Evolutionary conservation across 352 stramenopile genomes (phyloP).

Genomic region (Phytophthora nicotianae): DNA sequence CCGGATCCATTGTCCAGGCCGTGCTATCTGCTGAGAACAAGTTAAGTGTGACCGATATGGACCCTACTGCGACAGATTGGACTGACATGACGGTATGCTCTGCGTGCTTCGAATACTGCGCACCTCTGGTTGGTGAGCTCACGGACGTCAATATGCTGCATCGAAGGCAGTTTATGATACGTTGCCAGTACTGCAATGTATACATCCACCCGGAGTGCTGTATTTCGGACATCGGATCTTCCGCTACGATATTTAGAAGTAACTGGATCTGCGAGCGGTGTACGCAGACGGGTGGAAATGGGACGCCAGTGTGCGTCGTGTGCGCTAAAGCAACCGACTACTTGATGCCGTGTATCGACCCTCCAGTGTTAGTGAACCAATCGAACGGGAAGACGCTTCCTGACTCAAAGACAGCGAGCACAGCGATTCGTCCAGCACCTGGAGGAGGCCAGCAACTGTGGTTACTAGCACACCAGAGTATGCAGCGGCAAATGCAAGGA

Average conservation of each 20-base stretch:
- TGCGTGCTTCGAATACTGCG: slow-evolving; percentile 79
- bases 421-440: slow-evolving; percentile 24
- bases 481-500: slow-evolving; percentile 31
- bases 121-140: slow-evolving; percentile 49
- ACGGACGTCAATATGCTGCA: slow-evolving; percentile 60
- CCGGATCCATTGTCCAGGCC: slow-evolving; percentile 59
- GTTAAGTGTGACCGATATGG: slow-evolving; percentile 18
- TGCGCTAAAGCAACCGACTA: slow-evolving; percentile 78
- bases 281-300: slow-evolving; percentile 50
- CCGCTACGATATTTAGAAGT: slow-evolving; percentile 61
- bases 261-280: slow-evolving; percentile 90
- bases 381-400: slow-evolving; percentile 16
- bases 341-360: slow-evolving; percentile 73
- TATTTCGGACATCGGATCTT: slow-evolving; percentile 69
- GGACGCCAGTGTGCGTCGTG: slow-evolving; percentile 52
- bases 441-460: slow-evolving; percentile 38
- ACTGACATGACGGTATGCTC: slow-evolving; percentile 75
- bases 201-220: slow-evolving; percentile 85
- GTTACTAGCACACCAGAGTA: slow-evolving; percentile 35
- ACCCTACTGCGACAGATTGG: slow-evolving; percentile 47
- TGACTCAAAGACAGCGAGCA: slow-evolving; percentile 7
- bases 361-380: slow-evolving; percentile 4
- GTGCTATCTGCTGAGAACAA: slow-evolving; percentile 51
- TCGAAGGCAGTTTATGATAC: slow-evolving; percentile 84
- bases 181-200: slow-evolving; percentile 86